Base-by-base conservation (phyloP, 176 grass and related monocot genomes). In the Ananas comosus region DNA sequence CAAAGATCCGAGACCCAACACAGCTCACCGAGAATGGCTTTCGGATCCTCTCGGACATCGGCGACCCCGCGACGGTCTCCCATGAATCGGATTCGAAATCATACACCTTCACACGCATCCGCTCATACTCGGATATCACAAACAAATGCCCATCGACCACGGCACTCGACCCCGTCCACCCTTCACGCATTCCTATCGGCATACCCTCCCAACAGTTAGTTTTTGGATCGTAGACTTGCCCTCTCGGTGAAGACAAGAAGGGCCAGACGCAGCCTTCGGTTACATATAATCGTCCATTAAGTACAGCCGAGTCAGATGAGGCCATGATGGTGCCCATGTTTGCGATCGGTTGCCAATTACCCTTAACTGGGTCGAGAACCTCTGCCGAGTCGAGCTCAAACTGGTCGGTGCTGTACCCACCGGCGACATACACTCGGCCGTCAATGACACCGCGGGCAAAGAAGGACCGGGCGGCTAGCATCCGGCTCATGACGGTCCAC, bases 221-320 rank as follows among this genome's bases (percentile, higher is more conserved):
- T 76, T 84, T 86, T 0, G 89, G 84, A 16, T 93, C 84, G 25
- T 93, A 99, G 18, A 99, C 78, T 21, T 85, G 89, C 10, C 94
- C 94, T 70, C 87, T 85, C 0, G 94, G 94, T 0, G 84, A 88
- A 2, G 94, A 93, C 70, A 91, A 90, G 77, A 93, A 99, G 6
- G 90, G 94, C 86, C 89, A 99, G 1, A 86, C 85, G 10, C 89
- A 99, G 0, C 94, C 94, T 77, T 93, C 87, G 2, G 90, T 93
- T 63, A 93, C 76, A 66, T 88, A 93, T 0, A 99, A 54, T 76
- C 64, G 90, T 0, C 75, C 84, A 10, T 69, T 48, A n/a, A 99
- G 73, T 0, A 99, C 90, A 12, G 89, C 82, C 2, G 94, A 99
- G 68, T 99, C 94, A 0, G 90, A 91, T 0, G 82, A 83, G 0